These are phyloP conservation scores for Skeletonema tropicum DNA, from an alignment of 108 stramenopile species.

Conservation along the genomic window DNA sequence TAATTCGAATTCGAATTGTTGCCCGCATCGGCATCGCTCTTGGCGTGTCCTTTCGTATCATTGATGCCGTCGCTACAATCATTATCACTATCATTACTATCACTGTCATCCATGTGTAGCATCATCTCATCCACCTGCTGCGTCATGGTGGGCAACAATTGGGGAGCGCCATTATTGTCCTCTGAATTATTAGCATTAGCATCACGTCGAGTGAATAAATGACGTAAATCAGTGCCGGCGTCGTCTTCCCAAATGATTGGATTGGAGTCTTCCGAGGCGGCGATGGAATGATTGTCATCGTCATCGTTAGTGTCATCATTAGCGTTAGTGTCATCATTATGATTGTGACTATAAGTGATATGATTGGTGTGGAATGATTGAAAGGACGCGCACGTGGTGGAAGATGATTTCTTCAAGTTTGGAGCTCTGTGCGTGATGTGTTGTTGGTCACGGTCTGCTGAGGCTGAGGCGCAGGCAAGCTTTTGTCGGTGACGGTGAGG, in stretches of 20 bases:
- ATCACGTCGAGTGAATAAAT: neutral
- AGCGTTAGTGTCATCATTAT: no score
- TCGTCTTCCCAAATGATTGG: conserved; percentile 26
- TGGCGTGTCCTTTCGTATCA: neutral
- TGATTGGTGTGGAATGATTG: no score
- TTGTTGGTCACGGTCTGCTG: no score
- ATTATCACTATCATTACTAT: neutral
- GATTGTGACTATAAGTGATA: no score
- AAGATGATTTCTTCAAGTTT: no score
- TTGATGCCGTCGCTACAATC: neutral
- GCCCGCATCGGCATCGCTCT: no score
- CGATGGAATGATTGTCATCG: neutral
- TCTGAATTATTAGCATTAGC: neutral
- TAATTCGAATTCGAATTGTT: no score
- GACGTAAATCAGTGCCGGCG: conserved; percentile 10
- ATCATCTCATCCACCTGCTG: conserved; percentile 50
- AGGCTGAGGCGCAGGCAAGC: no score
- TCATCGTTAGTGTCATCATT: no score
- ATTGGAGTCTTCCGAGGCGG: conserved; percentile 17
- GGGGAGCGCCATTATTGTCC: neutral
- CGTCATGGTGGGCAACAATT: conserved; percentile 34
- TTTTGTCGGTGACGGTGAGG: no score
- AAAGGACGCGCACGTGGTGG: no score
- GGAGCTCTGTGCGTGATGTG: no score
- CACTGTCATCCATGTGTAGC: conserved; percentile 10